These are phyloP conservation scores for Aspergillus fumigatus DNA, from an alignment of 2,329 filamentous ascomycete species.

Conservation along the genomic window DNA sequence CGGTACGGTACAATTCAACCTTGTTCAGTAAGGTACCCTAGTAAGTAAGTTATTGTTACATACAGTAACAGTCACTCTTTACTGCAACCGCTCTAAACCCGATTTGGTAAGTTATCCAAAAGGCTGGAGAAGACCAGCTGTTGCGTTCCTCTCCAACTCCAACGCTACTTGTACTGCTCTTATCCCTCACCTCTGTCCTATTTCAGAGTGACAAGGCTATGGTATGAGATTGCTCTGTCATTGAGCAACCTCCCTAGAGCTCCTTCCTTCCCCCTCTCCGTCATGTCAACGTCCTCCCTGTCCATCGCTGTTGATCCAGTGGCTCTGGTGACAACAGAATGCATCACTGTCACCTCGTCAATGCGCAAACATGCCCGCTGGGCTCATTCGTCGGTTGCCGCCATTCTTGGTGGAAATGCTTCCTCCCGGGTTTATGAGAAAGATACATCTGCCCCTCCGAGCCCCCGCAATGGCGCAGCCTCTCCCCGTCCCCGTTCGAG, in stretches of 20 bases:
- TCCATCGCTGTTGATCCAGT: slow-evolving; percentile 86
- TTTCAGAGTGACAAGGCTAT: slow-evolving; percentile 12
- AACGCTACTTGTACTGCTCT: neutral
- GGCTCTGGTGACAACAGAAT: slow-evolving; percentile 94
- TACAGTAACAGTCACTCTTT: neutral
- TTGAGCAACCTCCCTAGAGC: slow-evolving; percentile 12
- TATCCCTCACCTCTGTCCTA: neutral
- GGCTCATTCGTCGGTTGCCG: slow-evolving; percentile 91
- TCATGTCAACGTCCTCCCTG: slow-evolving; percentile 41
- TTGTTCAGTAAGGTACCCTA: neutral
- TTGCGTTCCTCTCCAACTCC: slow-evolving; percentile 10
- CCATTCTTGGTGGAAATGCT: slow-evolving; percentile 74
- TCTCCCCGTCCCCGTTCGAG: slow-evolving; percentile 18
- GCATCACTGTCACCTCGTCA: slow-evolving; percentile 94
- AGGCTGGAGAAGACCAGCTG: slow-evolving; percentile 14
- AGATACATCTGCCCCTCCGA: slow-evolving; percentile 38
- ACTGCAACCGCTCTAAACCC: slow-evolving; percentile 5
- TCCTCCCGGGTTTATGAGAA: slow-evolving; percentile 44
- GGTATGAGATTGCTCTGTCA: slow-evolving; percentile 13
- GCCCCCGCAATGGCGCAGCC: slow-evolving; percentile 24
- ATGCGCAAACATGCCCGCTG: slow-evolving; percentile 98
- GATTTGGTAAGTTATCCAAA: slow-evolving; percentile 9
- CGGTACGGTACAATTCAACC: neutral
- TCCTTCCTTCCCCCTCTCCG: slow-evolving; percentile 21
- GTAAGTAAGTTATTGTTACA: neutral